These are phyloP conservation scores for Suillus occidentalis DNA, from an alignment of 768 basidiomycete species.

Conservation along the genomic window DNA sequence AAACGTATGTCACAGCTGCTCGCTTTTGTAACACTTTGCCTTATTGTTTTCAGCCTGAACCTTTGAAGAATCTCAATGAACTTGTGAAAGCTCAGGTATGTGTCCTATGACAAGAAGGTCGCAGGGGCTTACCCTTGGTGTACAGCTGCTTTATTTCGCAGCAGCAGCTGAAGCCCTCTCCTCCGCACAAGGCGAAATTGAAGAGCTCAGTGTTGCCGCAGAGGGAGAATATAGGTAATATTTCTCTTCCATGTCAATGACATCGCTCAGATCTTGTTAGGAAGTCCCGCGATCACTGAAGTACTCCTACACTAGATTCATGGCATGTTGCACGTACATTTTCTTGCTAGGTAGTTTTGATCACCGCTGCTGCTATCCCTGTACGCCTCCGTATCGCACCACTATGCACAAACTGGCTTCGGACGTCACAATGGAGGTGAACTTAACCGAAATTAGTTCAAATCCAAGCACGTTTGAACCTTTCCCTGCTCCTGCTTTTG, in stretches of 20 bases:
- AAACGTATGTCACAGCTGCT: slow-evolving; percentile 63
- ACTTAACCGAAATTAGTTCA: not conserved
- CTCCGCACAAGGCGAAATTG: slow-evolving; percentile 87
- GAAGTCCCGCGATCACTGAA: slow-evolving; percentile 89
- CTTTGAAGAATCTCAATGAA: slow-evolving; percentile 90
- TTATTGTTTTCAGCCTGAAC: slow-evolving; percentile 72
- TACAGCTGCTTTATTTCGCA: slow-evolving; percentile 69
- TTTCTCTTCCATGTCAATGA: slow-evolving; percentile 8
- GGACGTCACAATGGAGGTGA: not conserved
- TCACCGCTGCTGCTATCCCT: not conserved
- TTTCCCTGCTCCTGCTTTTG: not conserved
- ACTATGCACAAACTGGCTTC: not conserved
- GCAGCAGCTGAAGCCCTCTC: slow-evolving; percentile 78
- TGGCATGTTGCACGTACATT: slow-evolving; percentile 5
- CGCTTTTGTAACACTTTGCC: not conserved
- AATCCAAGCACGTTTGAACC: not conserved
- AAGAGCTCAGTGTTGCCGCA: slow-evolving; percentile 88
- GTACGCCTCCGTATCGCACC: not conserved
- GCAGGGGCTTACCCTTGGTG: not conserved
- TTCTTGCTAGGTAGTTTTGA: not conserved
- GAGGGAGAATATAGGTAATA: slow-evolving; percentile 90
- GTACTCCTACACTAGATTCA: slow-evolving; percentile 36
- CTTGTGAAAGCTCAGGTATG: slow-evolving; percentile 85
- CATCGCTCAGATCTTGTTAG: slow-evolving; percentile 36
- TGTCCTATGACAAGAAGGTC: not conserved